These are phyloP conservation scores for Penicillium janthinellum DNA, from an alignment of 2,329 filamentous ascomycete species.

Conservation along the genomic window DNA sequence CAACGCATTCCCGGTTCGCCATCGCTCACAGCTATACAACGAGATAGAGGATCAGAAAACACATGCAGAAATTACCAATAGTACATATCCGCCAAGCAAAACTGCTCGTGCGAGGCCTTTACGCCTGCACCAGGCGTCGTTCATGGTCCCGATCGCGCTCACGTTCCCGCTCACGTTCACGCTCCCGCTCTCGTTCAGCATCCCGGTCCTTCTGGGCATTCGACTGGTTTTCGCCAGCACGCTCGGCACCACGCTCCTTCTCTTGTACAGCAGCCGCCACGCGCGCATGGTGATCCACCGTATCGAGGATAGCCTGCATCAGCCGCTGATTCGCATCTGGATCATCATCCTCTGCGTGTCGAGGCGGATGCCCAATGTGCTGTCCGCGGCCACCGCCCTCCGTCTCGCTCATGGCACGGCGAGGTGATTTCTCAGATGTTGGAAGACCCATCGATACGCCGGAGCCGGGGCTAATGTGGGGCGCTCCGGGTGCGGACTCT, in stretches of 20 bases:
- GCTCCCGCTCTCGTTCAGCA: conserved; percentile 10
- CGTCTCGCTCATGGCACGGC: conserved; percentile 43
- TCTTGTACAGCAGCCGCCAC: conserved; percentile 38
- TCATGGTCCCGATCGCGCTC: conserved; percentile 30
- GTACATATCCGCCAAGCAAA: conserved; percentile 12
- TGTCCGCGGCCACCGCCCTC: conserved; percentile 25
- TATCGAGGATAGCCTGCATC: conserved; percentile 48
- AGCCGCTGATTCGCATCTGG: conserved; percentile 44
- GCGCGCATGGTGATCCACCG: conserved; percentile 42
- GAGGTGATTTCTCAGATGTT: conserved; percentile 32
- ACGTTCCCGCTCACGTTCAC: conserved; percentile 17
- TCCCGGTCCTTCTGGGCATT: conserved; percentile 6
- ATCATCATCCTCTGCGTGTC: conserved; percentile 36
- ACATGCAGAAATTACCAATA: not conserved
- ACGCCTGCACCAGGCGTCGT: conserved; percentile 31
- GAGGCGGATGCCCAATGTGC: conserved; percentile 22
- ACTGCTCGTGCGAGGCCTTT: conserved; percentile 2
- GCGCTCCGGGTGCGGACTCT: conserved; percentile 28
- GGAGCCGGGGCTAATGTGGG: conserved; percentile 25
- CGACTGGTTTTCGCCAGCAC: conserved; percentile 14
- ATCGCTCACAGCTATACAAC: conserved; percentile 19
- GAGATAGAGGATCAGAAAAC: conserved; percentile 1
- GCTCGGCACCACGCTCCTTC: conserved; percentile 29
- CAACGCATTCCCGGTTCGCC: conserved; percentile 17
- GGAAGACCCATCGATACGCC: conserved; percentile 23